phyloP scores from a whole-genome alignment of 148 eudicot species.

The Bassia scoparia region DNA sequence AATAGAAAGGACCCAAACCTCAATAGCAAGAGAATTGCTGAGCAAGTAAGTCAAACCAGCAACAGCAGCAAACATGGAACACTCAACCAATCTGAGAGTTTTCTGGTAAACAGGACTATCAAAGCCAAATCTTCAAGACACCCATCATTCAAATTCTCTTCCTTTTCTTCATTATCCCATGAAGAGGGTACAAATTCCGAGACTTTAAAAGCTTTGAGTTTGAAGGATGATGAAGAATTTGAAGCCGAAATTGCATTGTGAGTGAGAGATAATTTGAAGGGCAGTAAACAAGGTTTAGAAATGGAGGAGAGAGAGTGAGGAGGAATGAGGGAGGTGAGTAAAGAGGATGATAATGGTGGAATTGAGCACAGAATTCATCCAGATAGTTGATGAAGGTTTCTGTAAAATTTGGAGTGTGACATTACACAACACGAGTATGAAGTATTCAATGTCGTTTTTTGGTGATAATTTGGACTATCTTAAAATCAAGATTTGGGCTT shows the following conservation, averaged over 20 bases:
- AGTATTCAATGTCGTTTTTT: too few species aligned
- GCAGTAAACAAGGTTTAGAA: background rate
- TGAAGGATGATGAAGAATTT: slow-evolving; percentile 18
- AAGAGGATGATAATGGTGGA: slow-evolving; percentile 18
- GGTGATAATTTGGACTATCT: too few species aligned
- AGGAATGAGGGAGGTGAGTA: background rate
- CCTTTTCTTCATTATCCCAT: slow-evolving; percentile 25
- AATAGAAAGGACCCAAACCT: slow-evolving; percentile 36
- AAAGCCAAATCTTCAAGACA: slow-evolving; percentile 52
- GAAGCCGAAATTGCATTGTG: slow-evolving; percentile 16
- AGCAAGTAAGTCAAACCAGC: slow-evolving; percentile 72
- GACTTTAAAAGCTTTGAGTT: slow-evolving; percentile 22
- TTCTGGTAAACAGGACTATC: slow-evolving; percentile 64
- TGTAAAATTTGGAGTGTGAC: background rate
- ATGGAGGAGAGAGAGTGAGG: slow-evolving; percentile 7
- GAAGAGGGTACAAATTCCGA: slow-evolving; percentile 22
- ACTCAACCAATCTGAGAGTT: slow-evolving; percentile 83
- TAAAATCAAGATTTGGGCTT: too few species aligned
- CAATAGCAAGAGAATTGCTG: slow-evolving; percentile 81
- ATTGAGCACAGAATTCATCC: slow-evolving; percentile 11
- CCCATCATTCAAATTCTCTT: background rate
- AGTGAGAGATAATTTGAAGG: background rate
- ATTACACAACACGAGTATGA: too few species aligned
- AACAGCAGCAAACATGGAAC: slow-evolving; percentile 89
- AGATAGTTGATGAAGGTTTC: background rate